These are phyloP conservation scores for Ceriops zippeliana DNA, from an alignment of 345 rosid species.

Conservation along the genomic window DNA sequence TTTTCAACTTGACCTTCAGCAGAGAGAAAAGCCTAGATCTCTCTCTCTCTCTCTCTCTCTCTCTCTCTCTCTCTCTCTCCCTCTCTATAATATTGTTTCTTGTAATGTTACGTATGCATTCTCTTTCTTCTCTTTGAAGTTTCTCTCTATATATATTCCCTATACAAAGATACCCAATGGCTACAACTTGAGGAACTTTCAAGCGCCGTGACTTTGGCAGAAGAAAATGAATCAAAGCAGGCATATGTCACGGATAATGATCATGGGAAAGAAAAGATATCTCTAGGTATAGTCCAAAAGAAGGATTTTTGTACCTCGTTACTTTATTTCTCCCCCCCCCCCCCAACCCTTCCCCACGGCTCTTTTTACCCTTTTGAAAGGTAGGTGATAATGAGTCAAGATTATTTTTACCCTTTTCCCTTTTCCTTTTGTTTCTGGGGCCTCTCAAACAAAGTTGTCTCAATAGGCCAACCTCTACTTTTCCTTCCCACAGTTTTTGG, in stretches of 20 bases:
- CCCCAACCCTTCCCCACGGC: background rate
- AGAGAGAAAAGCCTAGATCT: constrained; percentile 38
- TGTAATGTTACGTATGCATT: background rate
- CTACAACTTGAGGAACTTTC: constrained; percentile 49
- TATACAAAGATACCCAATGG: constrained; percentile 24
- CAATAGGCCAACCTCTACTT: constrained; percentile 31
- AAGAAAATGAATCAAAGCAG: constrained; percentile 21
- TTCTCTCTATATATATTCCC: constrained; percentile 19
- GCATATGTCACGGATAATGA: constrained; percentile 31
- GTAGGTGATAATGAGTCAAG: constrained; percentile 24
- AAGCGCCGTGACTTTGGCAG: constrained; percentile 32
- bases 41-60: constrained; percentile 6
- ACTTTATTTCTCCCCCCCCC: constrained; percentile 3
- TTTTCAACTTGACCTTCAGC: constrained; percentile 28
- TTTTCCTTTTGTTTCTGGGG: constrained; percentile 40
- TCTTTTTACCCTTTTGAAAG: constrained; percentile 19
- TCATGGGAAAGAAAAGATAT: constrained; percentile 14
- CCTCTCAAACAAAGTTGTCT: constrained; percentile 60
- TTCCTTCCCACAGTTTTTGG: constrained; percentile 15
- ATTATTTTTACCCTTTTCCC: constrained; percentile 24
- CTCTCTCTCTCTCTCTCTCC: no score
- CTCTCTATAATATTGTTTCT: background rate
- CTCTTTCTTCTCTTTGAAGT: constrained; percentile 29
- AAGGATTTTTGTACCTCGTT: constrained; percentile 32
- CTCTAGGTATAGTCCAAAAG: constrained; percentile 40